phyloP scores from a whole-genome alignment of 306 rosid genomes.

The Dalbergia oliveri region DNA sequence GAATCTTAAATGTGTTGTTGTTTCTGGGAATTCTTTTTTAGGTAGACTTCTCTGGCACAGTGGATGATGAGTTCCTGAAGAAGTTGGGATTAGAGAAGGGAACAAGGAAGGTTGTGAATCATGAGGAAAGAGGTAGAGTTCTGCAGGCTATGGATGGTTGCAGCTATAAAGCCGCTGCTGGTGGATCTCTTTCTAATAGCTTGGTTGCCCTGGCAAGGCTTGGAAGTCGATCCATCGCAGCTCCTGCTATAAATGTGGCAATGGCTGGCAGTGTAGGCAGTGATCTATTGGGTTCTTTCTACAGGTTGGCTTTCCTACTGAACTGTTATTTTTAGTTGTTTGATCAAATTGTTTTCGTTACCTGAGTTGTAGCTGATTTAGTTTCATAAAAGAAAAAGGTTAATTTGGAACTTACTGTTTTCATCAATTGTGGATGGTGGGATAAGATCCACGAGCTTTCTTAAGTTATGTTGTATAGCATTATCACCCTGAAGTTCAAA shows the following conservation, averaged over 20 bases:
- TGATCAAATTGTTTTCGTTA: slow-evolving; percentile 29
- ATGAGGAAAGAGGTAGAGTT: slow-evolving; percentile 95
- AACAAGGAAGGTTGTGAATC: slow-evolving; percentile 81
- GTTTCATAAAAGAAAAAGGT: not conserved
- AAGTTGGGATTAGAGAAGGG: slow-evolving; percentile 91
- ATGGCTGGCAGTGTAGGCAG: slow-evolving; percentile 95
- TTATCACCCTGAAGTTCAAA: not conserved
- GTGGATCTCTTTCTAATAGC: slow-evolving; percentile 95
- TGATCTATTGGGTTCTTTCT: slow-evolving; percentile 95
- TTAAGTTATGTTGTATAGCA: slow-evolving; percentile 19
- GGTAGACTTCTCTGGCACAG: slow-evolving; percentile 95
- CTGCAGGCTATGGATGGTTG: slow-evolving; percentile 97
- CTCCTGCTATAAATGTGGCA: slow-evolving; percentile 77
- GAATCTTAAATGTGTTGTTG: slow-evolving; percentile 21
- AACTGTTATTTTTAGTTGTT: slow-evolving; percentile 25
- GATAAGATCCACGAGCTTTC: not conserved
- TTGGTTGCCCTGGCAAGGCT: slow-evolving; percentile 95
- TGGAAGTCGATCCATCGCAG: slow-evolving; percentile 61
- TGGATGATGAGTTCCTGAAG: slow-evolving; percentile 79
- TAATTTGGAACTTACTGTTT: slow-evolving; percentile 16
- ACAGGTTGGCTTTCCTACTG: slow-evolving; percentile 62
- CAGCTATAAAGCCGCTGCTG: slow-evolving; percentile 97
- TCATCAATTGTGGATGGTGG: not conserved
- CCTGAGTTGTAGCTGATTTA: slow-evolving; percentile 10
- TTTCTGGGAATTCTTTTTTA: slow-evolving; percentile 35